These are phyloP conservation scores for Myriangium duriaei DNA, from an alignment of 2,329 filamentous ascomycete genomes.

Conservation along the genomic window DNA sequence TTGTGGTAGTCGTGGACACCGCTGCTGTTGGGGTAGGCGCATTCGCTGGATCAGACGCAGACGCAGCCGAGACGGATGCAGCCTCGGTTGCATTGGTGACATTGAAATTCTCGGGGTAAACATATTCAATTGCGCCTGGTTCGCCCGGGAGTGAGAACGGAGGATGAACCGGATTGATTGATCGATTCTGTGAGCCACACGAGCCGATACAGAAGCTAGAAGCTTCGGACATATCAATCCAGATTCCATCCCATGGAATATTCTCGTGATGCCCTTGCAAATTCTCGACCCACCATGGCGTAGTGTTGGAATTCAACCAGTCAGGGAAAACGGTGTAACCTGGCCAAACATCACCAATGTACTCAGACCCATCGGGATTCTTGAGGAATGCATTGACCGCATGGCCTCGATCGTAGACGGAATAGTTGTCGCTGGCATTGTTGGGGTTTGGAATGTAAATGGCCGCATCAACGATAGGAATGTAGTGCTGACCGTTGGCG, in stretches of 20 bases:
- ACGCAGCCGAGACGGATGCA: conserved; percentile 43
- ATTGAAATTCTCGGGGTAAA: conserved; percentile 59
- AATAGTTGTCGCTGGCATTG: conserved; percentile 53
- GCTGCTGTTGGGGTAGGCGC: conserved; percentile 19
- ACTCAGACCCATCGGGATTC: conserved; percentile 24
- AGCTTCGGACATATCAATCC: conserved; percentile 52
- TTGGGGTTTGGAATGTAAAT: conserved; percentile 61
- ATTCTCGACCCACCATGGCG: conserved; percentile 47
- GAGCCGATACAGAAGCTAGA: conserved; percentile 57
- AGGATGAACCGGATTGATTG: conserved; percentile 56
- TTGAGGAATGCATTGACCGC: conserved; percentile 23
- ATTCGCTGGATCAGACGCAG: conserved; percentile 37
- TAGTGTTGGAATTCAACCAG: conserved; percentile 46
- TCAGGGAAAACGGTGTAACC: conserved; percentile 52
- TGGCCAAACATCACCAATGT: conserved; percentile 47
- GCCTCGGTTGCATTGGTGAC: conserved; percentile 57
- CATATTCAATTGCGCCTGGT: conserved; percentile 44
- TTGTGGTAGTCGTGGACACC: conserved; percentile 18
- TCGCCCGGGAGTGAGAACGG: conserved; percentile 54
- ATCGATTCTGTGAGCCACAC: conserved; percentile 54
- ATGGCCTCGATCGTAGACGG: conserved; percentile 22
- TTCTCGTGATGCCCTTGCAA: conserved; percentile 41
- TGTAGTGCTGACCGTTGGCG: conserved; percentile 42
- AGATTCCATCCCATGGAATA: conserved; percentile 40
- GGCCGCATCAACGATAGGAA: conserved; percentile 49